Base-by-base conservation (phyloP, 495 filamentous ascomycete genomes). In the Penicillium lividum region DNA sequence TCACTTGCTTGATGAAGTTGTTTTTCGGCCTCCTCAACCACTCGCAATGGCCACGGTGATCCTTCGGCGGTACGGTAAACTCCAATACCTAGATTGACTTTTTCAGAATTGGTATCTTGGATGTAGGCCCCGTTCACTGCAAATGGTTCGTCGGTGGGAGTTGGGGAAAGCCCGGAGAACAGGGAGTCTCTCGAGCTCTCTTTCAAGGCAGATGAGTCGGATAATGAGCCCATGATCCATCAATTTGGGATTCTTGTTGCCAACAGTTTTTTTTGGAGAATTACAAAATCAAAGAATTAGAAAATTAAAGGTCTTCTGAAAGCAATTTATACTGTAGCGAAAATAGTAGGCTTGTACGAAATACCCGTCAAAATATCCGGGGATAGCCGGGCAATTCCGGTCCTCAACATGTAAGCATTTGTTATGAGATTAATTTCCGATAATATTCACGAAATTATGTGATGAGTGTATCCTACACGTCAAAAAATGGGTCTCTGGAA, bases 1-100 rank as follows among this genome's bases (percentile, higher is more conserved):
- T 60, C 46, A 9, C 28, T 25, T 44, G 36, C 46, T 50, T 60
- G 27, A 7, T 59, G 52, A n/a, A 66, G 40, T 40, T 59, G 51
- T 22, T 55, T 56, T 57, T 71, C 65, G 11, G 63, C 70, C 42
- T 64, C 59, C 25, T 65, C 52, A 8, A 76, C 71, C 5, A 63
- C 60, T 7, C 62, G 65, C 4, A 77, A 51, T 3, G 69, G 61
- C 74, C 74, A 77, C 22, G 74, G 72, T n/a, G 60, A 34, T 31
- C 63, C 72, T 46, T 70, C 53, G 3, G 69, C 62, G n/a, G 74
- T 73, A 16, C 72, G 67, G 50, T 77, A 77, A 9, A 69, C 68
- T 10, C 68, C 68, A 8, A 67, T 56, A 11, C 69, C 69, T 8
- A 74, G 59, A 31, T 69, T 71, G 25, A 74, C 70, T 46, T 74